These are phyloP conservation scores for Ploettnerulaceae sp. DNA, from an alignment of 2,329 filamentous ascomycete genomes.

Conservation along the genomic window DNA sequence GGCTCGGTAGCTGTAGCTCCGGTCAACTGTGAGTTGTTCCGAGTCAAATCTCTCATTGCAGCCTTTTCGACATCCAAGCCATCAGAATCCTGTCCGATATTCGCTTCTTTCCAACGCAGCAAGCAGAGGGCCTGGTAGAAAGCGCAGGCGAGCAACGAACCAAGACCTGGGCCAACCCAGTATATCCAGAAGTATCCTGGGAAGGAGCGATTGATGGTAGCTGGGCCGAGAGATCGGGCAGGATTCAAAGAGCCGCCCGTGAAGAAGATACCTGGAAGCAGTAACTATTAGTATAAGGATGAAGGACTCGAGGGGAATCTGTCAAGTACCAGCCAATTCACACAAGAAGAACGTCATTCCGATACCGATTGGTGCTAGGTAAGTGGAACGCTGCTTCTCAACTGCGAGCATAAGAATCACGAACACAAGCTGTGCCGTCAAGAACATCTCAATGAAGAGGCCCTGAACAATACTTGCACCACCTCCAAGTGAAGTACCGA, in stretches of 20 bases:
- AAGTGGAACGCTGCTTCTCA: constrained; percentile 42
- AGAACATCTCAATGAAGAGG: constrained; percentile 45
- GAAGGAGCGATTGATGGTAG: constrained; percentile 39
- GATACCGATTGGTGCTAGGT: constrained; percentile 45
- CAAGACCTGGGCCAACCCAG: constrained; percentile 46
- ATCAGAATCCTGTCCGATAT: constrained; percentile 44
- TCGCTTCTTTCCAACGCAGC: constrained; percentile 47
- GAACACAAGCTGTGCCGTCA: constrained; percentile 46
- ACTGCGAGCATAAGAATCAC: constrained; percentile 43
- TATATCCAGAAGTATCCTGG: constrained; percentile 44
- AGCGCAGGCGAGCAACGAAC: constrained; percentile 41
- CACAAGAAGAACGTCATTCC: constrained; percentile 44
- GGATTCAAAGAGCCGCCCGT: constrained; percentile 47
- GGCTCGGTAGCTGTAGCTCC: too few species aligned
- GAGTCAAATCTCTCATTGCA: too few species aligned
- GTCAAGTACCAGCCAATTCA: constrained; percentile 41
- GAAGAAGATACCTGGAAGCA: constrained; percentile 25
- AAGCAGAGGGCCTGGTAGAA: constrained; percentile 46
- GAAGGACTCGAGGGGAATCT: too few species aligned
- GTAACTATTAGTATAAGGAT: too few species aligned
- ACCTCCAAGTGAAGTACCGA: constrained; percentile 40
- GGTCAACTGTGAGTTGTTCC: too few species aligned
- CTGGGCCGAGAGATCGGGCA: constrained; percentile 41
- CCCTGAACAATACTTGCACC: constrained; percentile 41
- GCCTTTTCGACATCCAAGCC: too few species aligned